Evolutionary conservation across 495 filamentous ascomycete genomes (phyloP), one percentile per base, ranked within the genome.

Genomic region (Neurospora africana): DNA sequence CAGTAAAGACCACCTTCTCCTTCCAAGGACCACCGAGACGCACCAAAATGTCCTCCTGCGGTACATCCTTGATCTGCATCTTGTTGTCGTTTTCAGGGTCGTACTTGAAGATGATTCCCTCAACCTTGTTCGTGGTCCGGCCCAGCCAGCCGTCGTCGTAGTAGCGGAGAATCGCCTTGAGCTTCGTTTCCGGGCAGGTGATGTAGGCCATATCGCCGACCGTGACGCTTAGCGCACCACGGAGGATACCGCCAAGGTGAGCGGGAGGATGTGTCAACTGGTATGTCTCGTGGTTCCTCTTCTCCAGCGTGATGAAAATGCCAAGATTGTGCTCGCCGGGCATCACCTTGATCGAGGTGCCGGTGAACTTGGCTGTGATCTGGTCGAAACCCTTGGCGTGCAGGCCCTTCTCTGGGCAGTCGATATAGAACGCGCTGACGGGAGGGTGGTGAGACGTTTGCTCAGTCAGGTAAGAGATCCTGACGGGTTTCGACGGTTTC

Each of bases 381-480:
- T 99, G 95, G 76, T 99, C 95, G 76, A 93, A 99, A 0, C 95
- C 95, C 70, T 91, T 87, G 21, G 95, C 96, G 36, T 89, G 89
- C 69, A 99, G 87, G 7, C 94, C 95, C 78, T 93, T 95, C 70
- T 95, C 92, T 0, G 93, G 93, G 76, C 95, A 98, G 80, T 94
- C 91, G 73, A 98, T 89, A 80, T 91, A 96, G 83, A 97, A 99
- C 3, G 95, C 95, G 65, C 95, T 98, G 74, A 99, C 95, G 15
- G 95, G 95, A 17, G 95, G 95, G 84, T 99, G 95, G 73, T 99
- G 95, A 8, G 95, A 98, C n/a, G 95, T 93, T 77, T 99, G 95
- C 80, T 99, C 95, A 7, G 95, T 99, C 74, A 99, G 83, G 76
- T 94, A 99, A 38, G 93, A 97, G 68, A 99, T 87, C 72, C 89